A percentile compares a stretch with the other conserved stretches of the same genome.
phyloP scores from a whole-genome alignment of 176 grass and related monocot species.

The Oryza glaberrima region DNA sequence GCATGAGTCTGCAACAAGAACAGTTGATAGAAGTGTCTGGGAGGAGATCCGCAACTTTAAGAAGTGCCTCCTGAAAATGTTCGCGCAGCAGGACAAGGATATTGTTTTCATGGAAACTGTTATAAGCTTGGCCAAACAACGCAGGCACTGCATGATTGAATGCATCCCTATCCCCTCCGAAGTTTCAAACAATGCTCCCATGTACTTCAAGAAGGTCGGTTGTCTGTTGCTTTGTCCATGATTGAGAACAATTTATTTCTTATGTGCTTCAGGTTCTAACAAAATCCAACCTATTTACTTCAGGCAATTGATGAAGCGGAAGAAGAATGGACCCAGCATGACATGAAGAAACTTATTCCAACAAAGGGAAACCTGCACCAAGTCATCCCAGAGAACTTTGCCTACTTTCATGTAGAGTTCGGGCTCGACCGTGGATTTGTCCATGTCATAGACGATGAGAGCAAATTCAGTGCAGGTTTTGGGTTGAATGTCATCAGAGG shows the following conservation, averaged over 20 bases:
- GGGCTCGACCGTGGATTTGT: conserved; percentile 83
- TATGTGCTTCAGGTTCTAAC: conserved; percentile 8
- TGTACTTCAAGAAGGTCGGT: conserved; percentile 96
- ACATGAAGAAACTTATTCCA: conserved; percentile 89
- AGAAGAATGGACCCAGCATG: conserved; percentile 88
- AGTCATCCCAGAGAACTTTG: conserved; percentile 83
- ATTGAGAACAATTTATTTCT: conserved; percentile 5
- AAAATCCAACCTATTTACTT: not conserved
- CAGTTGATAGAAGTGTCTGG: conserved; percentile 81
- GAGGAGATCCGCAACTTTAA: conserved; percentile 98
- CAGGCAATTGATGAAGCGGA: conserved; percentile 96
- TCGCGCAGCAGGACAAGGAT: conserved; percentile 79
- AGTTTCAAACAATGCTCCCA: conserved; percentile 74
- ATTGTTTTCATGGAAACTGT: conserved; percentile 88
- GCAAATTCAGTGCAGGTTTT: conserved; percentile 74
- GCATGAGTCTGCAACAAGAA: conserved; percentile 86
- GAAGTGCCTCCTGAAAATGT: conserved; percentile 91
- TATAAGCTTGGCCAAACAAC: conserved; percentile 67
- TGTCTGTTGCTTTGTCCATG: not conserved
- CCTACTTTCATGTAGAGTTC: conserved; percentile 96
- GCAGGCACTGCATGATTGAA: conserved; percentile 83
- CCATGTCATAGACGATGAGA: conserved; percentile 93
- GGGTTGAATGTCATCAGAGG: conserved; percentile 85
- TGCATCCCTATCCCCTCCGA: conserved; percentile 79
- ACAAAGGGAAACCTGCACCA: conserved; percentile 80